Evolutionary conservation across 805 yeast genomes (phyloP).

Genomic region (Schwanniomyces vanrijiae): DNA sequence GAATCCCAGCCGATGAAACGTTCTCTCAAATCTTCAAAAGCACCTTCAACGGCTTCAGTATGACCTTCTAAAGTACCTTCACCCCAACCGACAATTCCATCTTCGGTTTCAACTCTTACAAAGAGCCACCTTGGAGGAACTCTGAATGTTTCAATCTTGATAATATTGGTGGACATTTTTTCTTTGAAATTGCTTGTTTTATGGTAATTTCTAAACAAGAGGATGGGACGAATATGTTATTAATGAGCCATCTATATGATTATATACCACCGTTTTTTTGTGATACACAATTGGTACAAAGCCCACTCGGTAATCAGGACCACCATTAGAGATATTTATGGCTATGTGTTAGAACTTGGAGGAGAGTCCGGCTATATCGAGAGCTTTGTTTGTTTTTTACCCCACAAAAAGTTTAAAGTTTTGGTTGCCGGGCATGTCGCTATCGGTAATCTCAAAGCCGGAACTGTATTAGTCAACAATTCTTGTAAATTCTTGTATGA

Average conservation of each 20-base stretch:
- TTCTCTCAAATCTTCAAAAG: constrained; percentile 23
- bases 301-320: constrained; percentile 1
- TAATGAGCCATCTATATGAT: not conserved
- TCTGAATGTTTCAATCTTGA: constrained; percentile 2
- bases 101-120: constrained; percentile 3
- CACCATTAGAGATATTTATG: constrained; percentile 1
- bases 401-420: constrained; percentile 1
- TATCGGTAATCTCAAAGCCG: not conserved
- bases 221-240: not conserved
- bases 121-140: constrained; percentile 3
- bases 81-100: constrained; percentile 4
- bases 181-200: not conserved
- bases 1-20: constrained; percentile 29
- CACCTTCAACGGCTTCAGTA: constrained; percentile 28
- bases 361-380: constrained; percentile 2
- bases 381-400: not conserved
- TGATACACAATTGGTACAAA: not conserved
- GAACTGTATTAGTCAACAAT: not conserved
- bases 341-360: constrained; percentile 1
- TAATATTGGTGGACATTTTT: constrained; percentile 1
- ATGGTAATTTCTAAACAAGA: not conserved
- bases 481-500: not conserved
- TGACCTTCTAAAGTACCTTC: constrained; percentile 22
- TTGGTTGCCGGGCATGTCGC: constrained; percentile 3
- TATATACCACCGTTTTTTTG: not conserved